A percentile compares a stretch with the other conserved stretches of the same genome.
These are phyloP conservation scores for Tinospora cordifolia DNA, from an alignment of 164 flowering plant species.

Conservation along the genomic window DNA sequence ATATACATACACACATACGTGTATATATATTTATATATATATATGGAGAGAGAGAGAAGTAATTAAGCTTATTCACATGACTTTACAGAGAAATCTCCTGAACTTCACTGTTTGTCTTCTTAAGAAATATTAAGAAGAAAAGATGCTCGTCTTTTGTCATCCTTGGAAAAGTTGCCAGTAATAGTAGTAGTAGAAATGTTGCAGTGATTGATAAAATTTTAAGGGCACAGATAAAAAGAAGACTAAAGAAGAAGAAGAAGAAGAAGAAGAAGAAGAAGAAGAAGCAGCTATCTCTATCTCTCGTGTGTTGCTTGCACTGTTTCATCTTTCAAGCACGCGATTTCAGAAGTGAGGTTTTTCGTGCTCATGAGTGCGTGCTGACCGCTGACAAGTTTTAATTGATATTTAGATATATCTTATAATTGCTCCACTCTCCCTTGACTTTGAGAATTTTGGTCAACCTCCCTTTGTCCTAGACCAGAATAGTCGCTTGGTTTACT, in stretches of 20 bases:
- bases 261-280: too few relatives aligned
- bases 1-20: too few relatives aligned
- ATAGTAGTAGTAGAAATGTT: too few relatives aligned
- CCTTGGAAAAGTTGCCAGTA: background rate
- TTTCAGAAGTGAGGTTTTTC: background rate
- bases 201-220: too few relatives aligned
- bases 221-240: too few relatives aligned
- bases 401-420: background rate
- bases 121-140: background rate
- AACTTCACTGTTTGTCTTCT: constrained; percentile 11
- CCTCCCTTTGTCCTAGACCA: too few relatives aligned
- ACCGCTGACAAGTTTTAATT: background rate
- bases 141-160: constrained; percentile 4
- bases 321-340: background rate
- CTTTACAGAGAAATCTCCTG: constrained; percentile 7
- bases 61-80: background rate
- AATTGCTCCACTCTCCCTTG: background rate
- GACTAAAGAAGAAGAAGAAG: too few relatives aligned
- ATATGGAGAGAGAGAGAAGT: too few relatives aligned
- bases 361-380: background rate
- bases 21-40: too few relatives aligned
- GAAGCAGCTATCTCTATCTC: background rate
- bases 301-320: background rate
- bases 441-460: background rate
- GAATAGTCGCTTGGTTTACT: too few relatives aligned